Evolutionary conservation across 805 yeast genomes (phyloP), one percentile per base, ranked within the genome.

Genomic region (Teunomyces kruisii): DNA sequence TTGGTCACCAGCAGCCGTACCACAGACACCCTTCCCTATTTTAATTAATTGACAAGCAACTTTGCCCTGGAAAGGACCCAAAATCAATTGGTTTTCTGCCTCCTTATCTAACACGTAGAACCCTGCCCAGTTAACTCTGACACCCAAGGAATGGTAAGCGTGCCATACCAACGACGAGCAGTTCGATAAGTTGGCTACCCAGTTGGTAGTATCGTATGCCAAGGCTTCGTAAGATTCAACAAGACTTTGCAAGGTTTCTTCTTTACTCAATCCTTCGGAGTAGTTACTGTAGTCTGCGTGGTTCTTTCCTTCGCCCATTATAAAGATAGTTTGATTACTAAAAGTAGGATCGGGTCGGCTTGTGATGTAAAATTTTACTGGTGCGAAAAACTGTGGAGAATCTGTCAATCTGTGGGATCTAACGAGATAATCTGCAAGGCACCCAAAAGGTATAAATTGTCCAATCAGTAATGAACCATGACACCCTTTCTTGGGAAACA

Each of bases 61-160:
- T 63, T 89, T 89, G 4, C 99, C 99, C 64, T 88, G 96, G 64
- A 92, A 92, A 10, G 99, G 99, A 0, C 95, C 99, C 31, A 92
- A 70, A 16, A 88, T 74, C 42, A 94, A 70, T 56, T 76, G 81
- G 1, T 61, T 39, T 1, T 54, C 39, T 19, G 57, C 61, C 9
- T 61, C 56, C 2, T 70, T 62, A 43, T 79, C 75, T 13, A 73
- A 53, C 1, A 87, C 79, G 57, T 92, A 92, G 62, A 94, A 90
- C 0, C 99, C 99, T 0, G 96, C 81, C 99, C 99, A 92, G 62
- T 92, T 92, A 9, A 91, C 87, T 0, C 70, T 69, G 10, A 64
- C 53, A 1, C 65, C 64, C 17, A 87, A 60, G 0, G 88, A 76
- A 45, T 78, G 84, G 64, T 88, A 92, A 9, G 88, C 91, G 57